Percentiles rank a stretch among this genome's conserved stretches.
Conservation (phyloP, 179 eudicot species). For the Actinidia polygama region DNA sequence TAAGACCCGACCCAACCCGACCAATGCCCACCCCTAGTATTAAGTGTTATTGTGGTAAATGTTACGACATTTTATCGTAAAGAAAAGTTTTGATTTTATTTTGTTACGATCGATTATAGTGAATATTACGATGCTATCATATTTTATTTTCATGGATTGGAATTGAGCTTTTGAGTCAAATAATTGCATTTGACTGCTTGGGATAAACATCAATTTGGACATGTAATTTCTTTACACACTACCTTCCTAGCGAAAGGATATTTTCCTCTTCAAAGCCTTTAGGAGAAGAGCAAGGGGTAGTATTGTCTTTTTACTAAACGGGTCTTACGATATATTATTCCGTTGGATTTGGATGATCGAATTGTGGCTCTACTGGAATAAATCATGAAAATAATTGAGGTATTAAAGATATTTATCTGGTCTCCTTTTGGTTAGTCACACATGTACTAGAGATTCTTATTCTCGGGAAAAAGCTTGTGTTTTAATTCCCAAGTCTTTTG, state of each 20-base stretch:
- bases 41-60: too few species aligned
- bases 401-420: neutral
- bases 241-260: too few species aligned
- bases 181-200: neutral
- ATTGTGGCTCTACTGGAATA: neutral
- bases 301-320: neutral
- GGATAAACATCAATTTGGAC: neutral
- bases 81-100: too few species aligned
- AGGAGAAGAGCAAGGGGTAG: neutral
- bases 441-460: too few species aligned
- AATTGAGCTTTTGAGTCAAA: neutral
- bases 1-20: too few species aligned
- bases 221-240: neutral
- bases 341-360: neutral
- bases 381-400: neutral
- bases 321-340: neutral
- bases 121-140: too few species aligned
- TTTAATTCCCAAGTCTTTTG: neutral
- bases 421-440: neutral
- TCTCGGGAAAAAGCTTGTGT: neutral
- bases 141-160: neutral
- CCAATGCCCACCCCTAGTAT: too few species aligned
- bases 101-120: too few species aligned
- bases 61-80: too few species aligned
- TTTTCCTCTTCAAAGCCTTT: neutral